Base-by-base conservation (phyloP, 2,329 filamentous ascomycete genomes). In the Ascochyta lentis region DNA sequence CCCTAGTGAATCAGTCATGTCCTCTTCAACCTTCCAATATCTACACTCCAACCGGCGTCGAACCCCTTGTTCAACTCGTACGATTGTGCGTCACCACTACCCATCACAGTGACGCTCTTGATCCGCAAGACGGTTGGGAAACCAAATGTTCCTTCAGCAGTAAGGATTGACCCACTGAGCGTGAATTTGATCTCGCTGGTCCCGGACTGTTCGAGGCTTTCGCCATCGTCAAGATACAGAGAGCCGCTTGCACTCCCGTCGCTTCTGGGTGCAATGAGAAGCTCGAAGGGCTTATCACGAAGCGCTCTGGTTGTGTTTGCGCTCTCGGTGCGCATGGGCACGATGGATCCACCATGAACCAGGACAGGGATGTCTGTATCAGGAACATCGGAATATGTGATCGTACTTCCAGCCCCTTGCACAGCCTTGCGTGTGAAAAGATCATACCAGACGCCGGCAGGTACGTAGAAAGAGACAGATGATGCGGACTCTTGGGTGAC, bases 151-250 rank as follows among this genome's bases (percentile, higher is more conserved):
- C 87, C 86, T 10, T 76, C 76, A 54, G 83, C 76, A 1, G 65
- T 76, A 31, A 90, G 77, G 45, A 73, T 76, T 19, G 82, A 81
- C 3, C 81, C 73, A 49, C 80, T 77, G 68, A 86, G 92, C 13
- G 71, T 68, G 66, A 92, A 90, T 19, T 76, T 74, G 56, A 92
- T 81, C 48, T 83, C 76, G 10, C 82, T 86, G 16, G 80, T 85
- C 0, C 69, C 77, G 15, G 74, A 61, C 71, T 89, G 89, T 58
- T 84, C 77, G 48, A 92, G 60, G 33, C 84, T 88, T 45, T 86
- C 85, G 3, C 91, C 91, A 59, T 96, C 91, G 65, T 95, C 91
- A 6, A 94, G 76, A 70, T 93, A 94, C 52, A 95, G 78, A 52
- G 80, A 80, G 0, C 91, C 91, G 1, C 71, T 71, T 0, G 91